Base-by-base conservation (phyloP, 2,329 filamentous ascomycete genomes). In the Penicillium sp. region DNA sequence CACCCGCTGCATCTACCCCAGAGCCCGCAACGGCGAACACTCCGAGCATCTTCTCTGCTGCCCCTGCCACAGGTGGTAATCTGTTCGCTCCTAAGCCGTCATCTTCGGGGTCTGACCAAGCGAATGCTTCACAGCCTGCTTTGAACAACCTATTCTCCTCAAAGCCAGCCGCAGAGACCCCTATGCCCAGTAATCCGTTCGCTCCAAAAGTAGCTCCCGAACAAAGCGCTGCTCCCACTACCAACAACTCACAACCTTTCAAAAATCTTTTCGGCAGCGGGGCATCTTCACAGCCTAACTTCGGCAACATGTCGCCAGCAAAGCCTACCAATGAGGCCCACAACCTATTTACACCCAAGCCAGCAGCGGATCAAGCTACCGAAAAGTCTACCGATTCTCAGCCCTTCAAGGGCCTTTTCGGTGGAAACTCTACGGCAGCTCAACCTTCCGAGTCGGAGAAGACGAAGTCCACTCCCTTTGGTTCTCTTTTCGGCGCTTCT, bases 361-460 rank as follows among this genome's bases (percentile, higher is more conserved):
- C 51, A 4, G 28, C 49, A 23, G 29, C 39, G 36, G 49, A 39
- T 26, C 42, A 48, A 31, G 36, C 49, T 18, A 31, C 54, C 46
- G 36, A 45, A 3, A 51, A 47, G 10, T 26, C 54, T 39, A 42
- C 63, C 2, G 47, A 59, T 33, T 38, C 59, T 23, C 42, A 59
- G 36, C 44, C 49, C 12, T 54, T 54, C 16, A 42, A 49, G 1
- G 56, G 63, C 42, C 65, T 75, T 45, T 71, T 73, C 50, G 65
- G 60, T 41, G 56, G 33, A 38, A 31, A 21, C n/a, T 34, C 54
- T 41, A 46, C 42, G 2, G 49, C 49, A 29, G 38, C 58, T 31
- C 54, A 61, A 33, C 56, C 64, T 10, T 54, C 55, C 12, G 47
- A 49, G 21, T 9, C 47, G 8, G 43, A 46, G 16, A 45, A 47